Conservation (phyloP, 2,329 filamentous ascomycete species). For the Trematosphaeria pertusa region DNA sequence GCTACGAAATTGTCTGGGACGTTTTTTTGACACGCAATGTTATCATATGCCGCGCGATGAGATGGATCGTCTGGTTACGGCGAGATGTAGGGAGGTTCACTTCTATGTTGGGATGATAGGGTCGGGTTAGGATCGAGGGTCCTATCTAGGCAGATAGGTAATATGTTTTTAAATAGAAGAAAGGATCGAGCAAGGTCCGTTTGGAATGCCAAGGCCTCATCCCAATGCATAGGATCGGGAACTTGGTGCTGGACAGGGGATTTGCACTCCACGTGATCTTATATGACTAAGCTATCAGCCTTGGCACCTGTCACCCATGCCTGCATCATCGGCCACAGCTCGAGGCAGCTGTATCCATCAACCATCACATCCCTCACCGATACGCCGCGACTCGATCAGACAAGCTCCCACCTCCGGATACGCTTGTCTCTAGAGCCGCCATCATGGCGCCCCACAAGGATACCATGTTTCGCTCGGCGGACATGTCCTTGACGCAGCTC, state of each 20-base stretch:
- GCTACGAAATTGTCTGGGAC: no score
- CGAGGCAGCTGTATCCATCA: slow-evolving; percentile 38
- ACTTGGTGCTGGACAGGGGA: no score
- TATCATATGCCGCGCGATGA: no score
- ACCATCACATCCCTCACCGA: slow-evolving; percentile 31
- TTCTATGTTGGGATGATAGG: no score
- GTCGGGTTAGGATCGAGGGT: no score
- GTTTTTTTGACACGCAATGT: no score
- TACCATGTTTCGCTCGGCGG: slow-evolving; percentile 99
- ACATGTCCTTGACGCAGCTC: slow-evolving; percentile 99
- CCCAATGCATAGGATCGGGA: no score
- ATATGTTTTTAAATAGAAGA: background rate
- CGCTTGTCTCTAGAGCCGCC: slow-evolving; percentile 41
- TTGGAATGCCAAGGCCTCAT: no score
- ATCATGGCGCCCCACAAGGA: slow-evolving; percentile 72
- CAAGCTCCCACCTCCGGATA: slow-evolving; percentile 27
- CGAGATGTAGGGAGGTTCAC: no score
- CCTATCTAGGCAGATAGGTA: no score
- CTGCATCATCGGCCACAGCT: slow-evolving; percentile 29
- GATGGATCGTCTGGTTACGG: no score
- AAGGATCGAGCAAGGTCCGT: no score
- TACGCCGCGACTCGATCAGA: slow-evolving; percentile 29
- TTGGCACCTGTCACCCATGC: slow-evolving; percentile 3
- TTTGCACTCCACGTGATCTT: slow-evolving; percentile 12
- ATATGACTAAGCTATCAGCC: slow-evolving; percentile 7